Evolutionary conservation across 2,329 filamentous ascomycete species (phyloP).

Genomic region (Akanthomyces muscarius): DNA sequence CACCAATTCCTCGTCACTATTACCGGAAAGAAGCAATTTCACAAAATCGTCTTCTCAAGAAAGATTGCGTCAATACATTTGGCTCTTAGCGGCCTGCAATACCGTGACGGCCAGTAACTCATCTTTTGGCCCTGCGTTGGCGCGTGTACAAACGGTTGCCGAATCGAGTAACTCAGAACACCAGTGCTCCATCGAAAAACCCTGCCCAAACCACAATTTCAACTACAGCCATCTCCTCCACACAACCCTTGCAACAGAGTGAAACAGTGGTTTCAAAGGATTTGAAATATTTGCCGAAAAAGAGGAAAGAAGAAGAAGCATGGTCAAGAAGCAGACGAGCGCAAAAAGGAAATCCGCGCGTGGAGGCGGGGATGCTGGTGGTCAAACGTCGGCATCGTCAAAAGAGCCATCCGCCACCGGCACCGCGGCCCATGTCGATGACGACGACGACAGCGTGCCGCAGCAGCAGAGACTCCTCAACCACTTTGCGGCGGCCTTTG

Average conservation of each 20-base stretch:
- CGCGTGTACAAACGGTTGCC: neutral
- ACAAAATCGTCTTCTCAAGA: too few species aligned
- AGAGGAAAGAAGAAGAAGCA: neutral
- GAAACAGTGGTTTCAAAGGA: neutral
- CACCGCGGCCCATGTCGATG: neutral
- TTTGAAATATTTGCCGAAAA: too few species aligned
- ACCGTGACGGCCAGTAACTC: too few species aligned
- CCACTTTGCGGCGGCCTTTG: conserved; percentile 51
- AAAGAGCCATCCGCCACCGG: neutral
- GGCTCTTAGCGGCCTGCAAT: too few species aligned
- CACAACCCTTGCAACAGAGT: neutral
- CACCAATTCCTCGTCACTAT: too few species aligned
- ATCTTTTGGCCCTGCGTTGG: too few species aligned
- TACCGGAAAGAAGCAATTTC: too few species aligned
- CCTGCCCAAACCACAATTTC: neutral
- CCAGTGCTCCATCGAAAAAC: neutral
- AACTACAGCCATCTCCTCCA: neutral
- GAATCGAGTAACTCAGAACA: neutral
- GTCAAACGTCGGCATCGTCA: neutral
- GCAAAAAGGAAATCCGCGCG: neutral
- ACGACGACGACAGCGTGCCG: neutral
- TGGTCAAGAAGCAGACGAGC: neutral
- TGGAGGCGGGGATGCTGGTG: neutral
- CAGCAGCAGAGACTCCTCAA: conserved; percentile 67
- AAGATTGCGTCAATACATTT: too few species aligned